Conservation (phyloP, 257 asterid genomes). For the Euphrasia confusa region DNA sequence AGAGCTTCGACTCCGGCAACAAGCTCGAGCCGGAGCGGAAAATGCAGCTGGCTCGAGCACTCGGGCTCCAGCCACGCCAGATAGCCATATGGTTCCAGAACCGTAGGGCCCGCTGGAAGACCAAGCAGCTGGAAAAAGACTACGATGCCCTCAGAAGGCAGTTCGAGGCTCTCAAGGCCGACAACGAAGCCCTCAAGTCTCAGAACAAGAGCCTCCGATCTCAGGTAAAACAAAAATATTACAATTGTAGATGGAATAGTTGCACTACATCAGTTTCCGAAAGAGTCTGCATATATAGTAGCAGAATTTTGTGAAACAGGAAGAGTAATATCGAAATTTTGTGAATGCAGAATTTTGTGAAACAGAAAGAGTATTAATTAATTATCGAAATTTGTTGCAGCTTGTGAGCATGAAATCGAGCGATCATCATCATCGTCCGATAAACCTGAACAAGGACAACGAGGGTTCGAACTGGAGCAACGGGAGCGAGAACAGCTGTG, state of each 20-base stretch:
- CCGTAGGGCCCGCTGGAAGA: constrained; percentile 84
- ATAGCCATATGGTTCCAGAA: constrained; percentile 91
- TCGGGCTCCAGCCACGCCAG: constrained; percentile 80
- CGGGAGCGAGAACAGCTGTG: constrained; percentile 61
- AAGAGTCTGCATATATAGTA: no score
- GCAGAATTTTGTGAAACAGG: no score
- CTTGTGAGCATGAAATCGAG: constrained; percentile 42
- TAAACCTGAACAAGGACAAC: constrained; percentile 55
- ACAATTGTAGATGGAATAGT: no score
- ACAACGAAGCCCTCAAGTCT: constrained; percentile 63
- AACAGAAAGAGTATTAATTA: no score
- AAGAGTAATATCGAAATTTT: no score
- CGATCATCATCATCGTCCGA: constrained; percentile 29
- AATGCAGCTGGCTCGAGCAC: constrained; percentile 67
- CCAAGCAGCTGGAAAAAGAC: constrained; percentile 78
- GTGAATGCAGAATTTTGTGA: no score
- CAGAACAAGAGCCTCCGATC: constrained; percentile 65
- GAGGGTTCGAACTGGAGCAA: constrained; percentile 72
- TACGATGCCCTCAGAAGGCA: constrained; percentile 63
- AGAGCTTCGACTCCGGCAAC: constrained; percentile 72
- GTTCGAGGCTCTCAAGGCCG: constrained; percentile 59
- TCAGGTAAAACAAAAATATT: constrained; percentile 47
- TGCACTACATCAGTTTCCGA: no score
- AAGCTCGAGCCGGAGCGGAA: constrained; percentile 84
- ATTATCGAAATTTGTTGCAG: constrained; percentile 28